Percentiles rank a stretch among this genome's conserved stretches.
These are phyloP conservation scores for Pleurozium schreberi DNA, from an alignment of 225 moss, liverwort and hornwort species.

Conservation along the genomic window DNA sequence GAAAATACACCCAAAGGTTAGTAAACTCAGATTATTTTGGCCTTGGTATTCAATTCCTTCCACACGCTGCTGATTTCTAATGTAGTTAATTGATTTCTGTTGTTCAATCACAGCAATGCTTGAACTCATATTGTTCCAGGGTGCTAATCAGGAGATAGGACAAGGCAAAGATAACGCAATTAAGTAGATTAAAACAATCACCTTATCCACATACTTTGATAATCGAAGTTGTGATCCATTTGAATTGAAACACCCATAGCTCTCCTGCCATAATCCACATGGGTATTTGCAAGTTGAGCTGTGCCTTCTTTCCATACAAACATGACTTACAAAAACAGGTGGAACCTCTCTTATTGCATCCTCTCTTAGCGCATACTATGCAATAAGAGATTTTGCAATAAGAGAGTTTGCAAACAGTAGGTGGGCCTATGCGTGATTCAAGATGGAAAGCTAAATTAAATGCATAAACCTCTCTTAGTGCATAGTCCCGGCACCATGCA, in stretches of 20 bases:
- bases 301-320: neutral
- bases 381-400: too few relatives aligned
- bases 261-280: conserved; percentile 1
- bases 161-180: neutral
- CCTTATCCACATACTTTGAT: neutral
- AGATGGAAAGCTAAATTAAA: too few relatives aligned
- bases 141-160: neutral
- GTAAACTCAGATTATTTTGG: neutral
- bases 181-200: neutral
- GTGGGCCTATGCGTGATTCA: too few relatives aligned
- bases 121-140: neutral
- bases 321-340: neutral
- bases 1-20: neutral
- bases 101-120: neutral
- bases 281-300: neutral
- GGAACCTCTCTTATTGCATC: too few relatives aligned
- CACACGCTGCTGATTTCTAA: neutral
- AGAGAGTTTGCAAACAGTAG: too few relatives aligned
- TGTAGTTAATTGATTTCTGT: neutral
- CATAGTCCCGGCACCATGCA: too few relatives aligned
- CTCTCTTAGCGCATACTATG: too few relatives aligned
- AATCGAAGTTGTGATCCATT: conserved; percentile 3
- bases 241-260: conserved; percentile 29
- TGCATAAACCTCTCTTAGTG: too few relatives aligned
- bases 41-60: neutral